Evolutionary conservation across 2,329 filamentous ascomycete genomes (phyloP), one percentile per base, ranked within the genome.

Genomic region (Penicillium sp.): DNA sequence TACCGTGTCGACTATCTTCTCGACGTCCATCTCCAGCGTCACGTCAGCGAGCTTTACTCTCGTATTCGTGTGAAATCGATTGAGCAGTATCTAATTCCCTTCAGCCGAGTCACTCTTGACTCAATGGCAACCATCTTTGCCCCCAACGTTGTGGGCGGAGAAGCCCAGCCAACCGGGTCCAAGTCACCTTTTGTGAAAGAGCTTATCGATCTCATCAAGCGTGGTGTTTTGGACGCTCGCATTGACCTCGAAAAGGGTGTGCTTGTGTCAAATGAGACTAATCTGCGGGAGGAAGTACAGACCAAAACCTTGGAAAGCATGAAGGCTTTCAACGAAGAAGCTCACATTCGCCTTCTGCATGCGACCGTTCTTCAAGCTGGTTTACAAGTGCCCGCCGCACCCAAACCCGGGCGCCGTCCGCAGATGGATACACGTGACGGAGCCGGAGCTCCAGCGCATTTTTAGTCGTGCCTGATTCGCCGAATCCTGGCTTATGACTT

Each of bases 1-100:
- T 93, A 94, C 71, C 85, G 85, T 45, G 76, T 85, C 33, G 94
- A 99, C 71, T 97, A 94, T 69, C 79, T 92, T n/a, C 83, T 97
- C 5, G 94, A 99, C 67, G 77, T 96, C 18, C 87, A 96, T 70
- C 81, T 99, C 6, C 86, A 89, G 53, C 83, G 80, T 56, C 89
- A 95, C 59, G 78, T 96, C 16, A 67, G 80, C 34, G 74, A 76
- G 1, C 78, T 99, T 18, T 94, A 92, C 74, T 77, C 81, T 10
- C 77, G 79, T 44, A 91, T 99, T 61, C 85, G 94, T 53, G 88
- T 82, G 65, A 96, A 96, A 76, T 93, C 92, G 65, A 96, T 99
- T 53, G 84, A 92, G 23, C 90, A 96, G 67, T 97, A 96, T 74
- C 88, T 96, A 63, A 81, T 90, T 23, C 92, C 94, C 0, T 99